Conservation (phyloP, 2,329 filamentous ascomycete species). For the Diaporthe capsici region DNA sequence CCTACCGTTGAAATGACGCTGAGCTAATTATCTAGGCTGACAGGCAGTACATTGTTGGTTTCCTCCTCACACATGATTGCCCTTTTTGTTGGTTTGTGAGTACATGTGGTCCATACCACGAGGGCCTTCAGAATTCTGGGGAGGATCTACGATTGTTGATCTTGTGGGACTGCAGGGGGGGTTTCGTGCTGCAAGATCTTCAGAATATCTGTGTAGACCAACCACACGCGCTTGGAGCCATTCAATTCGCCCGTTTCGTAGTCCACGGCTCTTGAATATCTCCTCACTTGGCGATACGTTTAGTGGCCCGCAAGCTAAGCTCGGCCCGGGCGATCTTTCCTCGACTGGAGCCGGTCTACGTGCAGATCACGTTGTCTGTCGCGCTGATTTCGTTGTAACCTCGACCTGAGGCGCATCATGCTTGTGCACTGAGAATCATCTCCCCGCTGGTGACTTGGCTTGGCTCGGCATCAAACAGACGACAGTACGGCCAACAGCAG, state of each 20-base stretch:
- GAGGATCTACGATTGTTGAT: background rate
- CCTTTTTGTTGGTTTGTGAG: background rate
- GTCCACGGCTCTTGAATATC: background rate
- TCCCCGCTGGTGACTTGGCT: too few species aligned
- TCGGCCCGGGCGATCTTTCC: constrained; percentile 10
- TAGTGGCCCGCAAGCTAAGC: background rate
- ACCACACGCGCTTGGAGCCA: background rate
- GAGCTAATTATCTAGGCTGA: background rate
- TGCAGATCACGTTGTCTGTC: background rate
- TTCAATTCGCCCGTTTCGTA: background rate
- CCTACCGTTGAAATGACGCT: background rate
- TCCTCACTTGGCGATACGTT: background rate
- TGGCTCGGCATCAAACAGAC: too few species aligned
- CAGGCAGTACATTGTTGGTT: background rate
- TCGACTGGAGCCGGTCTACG: background rate
- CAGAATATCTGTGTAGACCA: background rate
- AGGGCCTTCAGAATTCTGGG: background rate
- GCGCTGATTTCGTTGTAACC: background rate
- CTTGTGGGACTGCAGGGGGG: background rate
- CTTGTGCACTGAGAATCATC: too few species aligned
- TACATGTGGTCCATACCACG: background rate
- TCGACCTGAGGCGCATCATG: too few species aligned
- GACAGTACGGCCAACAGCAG: too few species aligned
- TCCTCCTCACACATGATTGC: background rate
- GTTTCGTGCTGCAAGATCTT: background rate